phyloP scores from a whole-genome alignment of 805 yeast species.

The Myxozyma mucilagina region DNA sequence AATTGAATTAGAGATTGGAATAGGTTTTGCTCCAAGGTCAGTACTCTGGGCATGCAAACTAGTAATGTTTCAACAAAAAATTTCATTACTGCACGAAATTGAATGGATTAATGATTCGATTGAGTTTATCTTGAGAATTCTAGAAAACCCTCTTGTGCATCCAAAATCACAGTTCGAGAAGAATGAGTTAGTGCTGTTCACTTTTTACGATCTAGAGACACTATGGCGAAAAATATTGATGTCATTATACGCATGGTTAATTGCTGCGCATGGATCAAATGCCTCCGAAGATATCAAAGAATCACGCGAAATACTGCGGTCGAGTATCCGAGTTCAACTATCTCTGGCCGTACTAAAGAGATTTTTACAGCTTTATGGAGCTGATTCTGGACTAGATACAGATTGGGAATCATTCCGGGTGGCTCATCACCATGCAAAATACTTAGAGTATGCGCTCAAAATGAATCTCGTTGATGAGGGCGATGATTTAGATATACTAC shows the following conservation, averaged over 20 bases:
- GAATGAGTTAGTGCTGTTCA: neutral
- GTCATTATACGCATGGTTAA: neutral
- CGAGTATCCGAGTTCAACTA: neutral
- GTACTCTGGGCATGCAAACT: constrained; percentile 14
- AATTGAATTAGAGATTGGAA: neutral
- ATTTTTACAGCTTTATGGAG: neutral
- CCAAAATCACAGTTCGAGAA: neutral
- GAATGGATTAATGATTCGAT: constrained; percentile 4
- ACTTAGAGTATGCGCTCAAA: neutral
- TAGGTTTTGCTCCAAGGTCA: constrained; percentile 7
- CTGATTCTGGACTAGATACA: neutral
- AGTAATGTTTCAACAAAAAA: neutral
- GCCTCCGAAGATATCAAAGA: neutral
- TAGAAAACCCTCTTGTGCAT: neutral
- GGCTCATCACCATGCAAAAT: neutral
- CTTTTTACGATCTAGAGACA: neutral
- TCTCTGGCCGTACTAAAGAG: neutral
- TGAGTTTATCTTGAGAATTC: neutral
- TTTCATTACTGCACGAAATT: neutral
- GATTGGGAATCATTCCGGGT: neutral
- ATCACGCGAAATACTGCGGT: neutral
- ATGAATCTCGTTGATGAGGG: neutral
- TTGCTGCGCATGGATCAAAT: neutral
- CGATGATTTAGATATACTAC: neutral
- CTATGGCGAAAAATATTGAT: constrained; percentile 9